Base-by-base conservation (phyloP, 108 stramenopile genomes). In the Conticribra guillardii region DNA sequence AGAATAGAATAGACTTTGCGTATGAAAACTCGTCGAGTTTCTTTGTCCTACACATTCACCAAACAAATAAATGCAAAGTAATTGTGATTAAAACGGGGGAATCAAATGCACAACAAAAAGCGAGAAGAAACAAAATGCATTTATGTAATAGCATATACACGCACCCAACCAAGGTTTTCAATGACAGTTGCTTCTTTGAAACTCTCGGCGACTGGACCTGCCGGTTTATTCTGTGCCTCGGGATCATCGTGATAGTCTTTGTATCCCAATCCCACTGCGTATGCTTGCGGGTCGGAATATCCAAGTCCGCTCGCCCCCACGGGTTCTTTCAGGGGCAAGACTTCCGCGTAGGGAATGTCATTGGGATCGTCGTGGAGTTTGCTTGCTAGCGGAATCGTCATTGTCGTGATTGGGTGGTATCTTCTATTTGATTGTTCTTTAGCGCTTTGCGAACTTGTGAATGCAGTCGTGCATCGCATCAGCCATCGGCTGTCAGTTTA, bases 1-100 rank as follows among this genome's bases (percentile, higher is more conserved):
- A 83, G 60, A 31, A 83, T 83, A 0, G 75, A 60, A 46, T 83
- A 83, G 11, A 83, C 82, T 59, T 56, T 74, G 0, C 82, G 67
- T 57, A 83, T 83, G 54, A 83, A 83, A 15, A 71, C 4, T 31
- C 68, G 51, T 33, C 79, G 50, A 0, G 79, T 76, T 49, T 80
- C 79, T n/a, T 41, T 41, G 59, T 80, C 37, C 37, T 41, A 11
- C 5, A 41, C 5, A 41, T 9, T 41, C 5, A 41, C 37, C 5
- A 41, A 41, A 9, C 37, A 11, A 41, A 9, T 41, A 41, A 11
- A 41, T 41, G 37, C 37, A 41, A 41, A 41, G 5, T n/a, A n/a
- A n/a, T n/a, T n/a, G n/a, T 41, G 5, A 9, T 41, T 41, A 5
- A 41, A 41, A 41, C 11, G 5, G 5, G 11, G 8, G 37, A 41